Conservation (phyloP, 257 asterid species). For the Lantana camara region DNA sequence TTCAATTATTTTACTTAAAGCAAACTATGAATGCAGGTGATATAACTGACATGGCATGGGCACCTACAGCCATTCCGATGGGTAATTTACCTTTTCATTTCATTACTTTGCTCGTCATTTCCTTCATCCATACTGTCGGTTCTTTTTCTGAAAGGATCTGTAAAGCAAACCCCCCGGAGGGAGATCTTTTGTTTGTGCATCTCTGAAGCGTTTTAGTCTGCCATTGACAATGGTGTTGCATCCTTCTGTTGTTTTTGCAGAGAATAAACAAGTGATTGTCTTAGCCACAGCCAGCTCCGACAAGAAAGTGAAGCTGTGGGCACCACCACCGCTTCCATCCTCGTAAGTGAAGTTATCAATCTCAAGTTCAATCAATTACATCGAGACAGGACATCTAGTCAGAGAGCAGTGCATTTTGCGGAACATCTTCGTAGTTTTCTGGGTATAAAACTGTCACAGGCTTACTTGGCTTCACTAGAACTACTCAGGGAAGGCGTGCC, state of each 20-base stretch:
- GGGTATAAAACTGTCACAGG: background rate
- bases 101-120: background rate
- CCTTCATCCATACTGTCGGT: background rate
- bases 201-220: no score
- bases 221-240: background rate
- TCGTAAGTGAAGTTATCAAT: slow-evolving; percentile 23
- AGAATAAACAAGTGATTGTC: slow-evolving; percentile 46
- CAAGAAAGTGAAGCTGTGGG: slow-evolving; percentile 97
- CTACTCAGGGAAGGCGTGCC: slow-evolving; percentile 15
- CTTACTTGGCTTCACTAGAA: slow-evolving; percentile 18
- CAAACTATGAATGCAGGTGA: slow-evolving; percentile 59
- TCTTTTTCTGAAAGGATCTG: background rate
- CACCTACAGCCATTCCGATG: slow-evolving; percentile 60
- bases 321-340: slow-evolving; percentile 52
- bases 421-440: slow-evolving; percentile 1
- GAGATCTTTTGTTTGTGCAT: no score
- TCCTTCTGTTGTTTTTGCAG: slow-evolving; percentile 40
- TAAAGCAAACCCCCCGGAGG: no score
- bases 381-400: background rate
- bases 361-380: background rate
- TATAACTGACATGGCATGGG: slow-evolving; percentile 83
- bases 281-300: slow-evolving; percentile 84
- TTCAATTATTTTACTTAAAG: slow-evolving; percentile 23
- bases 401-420: slow-evolving; percentile 5
- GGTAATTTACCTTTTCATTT: slow-evolving; percentile 45